These are phyloP conservation scores for Friedmanniomyces endolithicus DNA, from an alignment of 495 filamentous ascomycete species.

Conservation along the genomic window DNA sequence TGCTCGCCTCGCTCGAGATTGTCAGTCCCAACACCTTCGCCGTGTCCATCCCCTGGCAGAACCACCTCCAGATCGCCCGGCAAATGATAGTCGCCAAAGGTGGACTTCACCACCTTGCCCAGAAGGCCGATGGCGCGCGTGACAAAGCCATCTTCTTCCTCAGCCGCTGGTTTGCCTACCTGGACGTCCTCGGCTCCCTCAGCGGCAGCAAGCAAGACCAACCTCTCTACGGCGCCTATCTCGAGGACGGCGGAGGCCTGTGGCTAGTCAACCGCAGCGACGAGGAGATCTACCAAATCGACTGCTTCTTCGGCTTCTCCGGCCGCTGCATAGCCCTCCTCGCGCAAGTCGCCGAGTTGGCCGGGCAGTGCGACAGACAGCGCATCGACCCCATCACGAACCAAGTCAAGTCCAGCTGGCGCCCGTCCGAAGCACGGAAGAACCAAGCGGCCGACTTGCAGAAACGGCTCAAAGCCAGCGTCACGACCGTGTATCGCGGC, in stretches of 20 bases:
- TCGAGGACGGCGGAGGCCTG: conserved; percentile 21
- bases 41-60: conserved; percentile 62
- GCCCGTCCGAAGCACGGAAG: conserved; percentile 41
- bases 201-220: conserved; percentile 53
- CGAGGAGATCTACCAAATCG: conserved; percentile 32
- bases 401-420: conserved; percentile 43
- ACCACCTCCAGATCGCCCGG: conserved; percentile 62
- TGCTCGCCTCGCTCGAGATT: conserved; percentile 77
- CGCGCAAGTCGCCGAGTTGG: conserved; percentile 60
- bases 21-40: conserved; percentile 72
- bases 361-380: conserved; percentile 55
- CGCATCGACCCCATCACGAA: conserved; percentile 48
- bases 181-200: conserved; percentile 67
- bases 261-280: conserved; percentile 22
- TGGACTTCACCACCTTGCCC: conserved; percentile 43
- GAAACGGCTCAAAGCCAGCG: conserved; percentile 38
- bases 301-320: conserved; percentile 65
- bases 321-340: conserved; percentile 50
- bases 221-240: conserved; percentile 41
- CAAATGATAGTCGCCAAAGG: conserved; percentile 61
- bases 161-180: conserved; percentile 75
- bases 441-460: conserved; percentile 45
- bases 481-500: conserved; percentile 28
- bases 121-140: conserved; percentile 25
- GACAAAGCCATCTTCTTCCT: conserved; percentile 69